These are phyloP conservation scores for Magnolia kwangsiensis DNA, from an alignment of 164 flowering plant species.

Conservation along the genomic window DNA sequence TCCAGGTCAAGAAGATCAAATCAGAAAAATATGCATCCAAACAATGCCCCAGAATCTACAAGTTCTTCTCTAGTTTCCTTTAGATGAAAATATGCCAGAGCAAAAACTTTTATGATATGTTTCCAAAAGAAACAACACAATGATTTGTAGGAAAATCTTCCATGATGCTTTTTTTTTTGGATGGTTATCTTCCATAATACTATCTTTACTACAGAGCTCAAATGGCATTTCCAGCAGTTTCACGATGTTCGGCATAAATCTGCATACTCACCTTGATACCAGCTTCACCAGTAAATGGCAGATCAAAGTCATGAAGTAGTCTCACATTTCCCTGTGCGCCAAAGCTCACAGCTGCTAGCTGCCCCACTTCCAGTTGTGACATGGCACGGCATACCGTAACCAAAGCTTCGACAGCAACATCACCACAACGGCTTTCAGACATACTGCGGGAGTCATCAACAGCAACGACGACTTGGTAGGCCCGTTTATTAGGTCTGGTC, in stretches of 20 bases:
- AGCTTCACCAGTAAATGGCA: slow-evolving; percentile 77
- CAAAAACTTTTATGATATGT: no score
- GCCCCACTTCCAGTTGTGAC: slow-evolving; percentile 94
- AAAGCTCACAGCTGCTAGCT: slow-evolving; percentile 87
- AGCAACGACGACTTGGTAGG: slow-evolving; percentile 91
- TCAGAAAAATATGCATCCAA: neutral
- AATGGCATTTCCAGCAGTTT: neutral
- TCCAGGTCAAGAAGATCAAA: neutral
- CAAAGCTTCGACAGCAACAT: slow-evolving; percentile 82
- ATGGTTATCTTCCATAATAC: neutral
- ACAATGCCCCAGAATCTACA: neutral
- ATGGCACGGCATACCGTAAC: slow-evolving; percentile 97
- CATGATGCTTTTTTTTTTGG: neutral
- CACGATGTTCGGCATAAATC: neutral
- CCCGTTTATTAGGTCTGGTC: slow-evolving; percentile 85
- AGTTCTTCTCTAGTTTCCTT: neutral
- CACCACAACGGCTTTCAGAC: slow-evolving; percentile 81
- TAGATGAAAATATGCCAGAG: neutral
- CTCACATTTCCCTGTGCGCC: slow-evolving; percentile 81
- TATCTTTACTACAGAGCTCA: neutral
- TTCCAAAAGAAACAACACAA: neutral
- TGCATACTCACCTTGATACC: slow-evolving; percentile 61
- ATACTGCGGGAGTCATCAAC: slow-evolving; percentile 97
- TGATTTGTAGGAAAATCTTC: neutral
- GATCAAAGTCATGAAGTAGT: slow-evolving; percentile 77